Conservation (phyloP, 176 grass and related monocot genomes). For the Pontederia paniculata region DNA sequence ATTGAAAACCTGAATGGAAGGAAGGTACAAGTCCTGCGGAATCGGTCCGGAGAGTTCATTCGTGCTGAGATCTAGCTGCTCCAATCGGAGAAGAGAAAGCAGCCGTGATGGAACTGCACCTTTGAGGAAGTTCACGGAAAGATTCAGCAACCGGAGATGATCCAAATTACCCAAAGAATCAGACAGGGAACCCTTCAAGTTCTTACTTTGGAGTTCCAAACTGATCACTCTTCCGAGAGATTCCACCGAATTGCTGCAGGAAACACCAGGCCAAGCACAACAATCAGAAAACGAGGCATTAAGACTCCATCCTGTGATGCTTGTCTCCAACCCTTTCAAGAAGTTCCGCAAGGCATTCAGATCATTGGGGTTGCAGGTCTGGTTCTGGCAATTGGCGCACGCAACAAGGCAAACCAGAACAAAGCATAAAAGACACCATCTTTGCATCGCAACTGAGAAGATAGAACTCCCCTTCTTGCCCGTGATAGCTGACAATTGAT, state of each 20-base stretch:
- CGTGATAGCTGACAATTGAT: not conserved
- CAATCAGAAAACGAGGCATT: not conserved
- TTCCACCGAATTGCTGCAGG: not conserved
- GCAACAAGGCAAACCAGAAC: not conserved
- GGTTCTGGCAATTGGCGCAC: not conserved
- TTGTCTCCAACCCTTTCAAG: not conserved
- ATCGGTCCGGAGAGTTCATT: slow-evolving; percentile 4
- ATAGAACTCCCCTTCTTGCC: not conserved
- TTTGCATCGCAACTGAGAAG: not conserved
- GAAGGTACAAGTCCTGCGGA: slow-evolving; percentile 15
- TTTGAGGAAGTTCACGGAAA: slow-evolving; percentile 2
- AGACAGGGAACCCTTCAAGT: slow-evolving; percentile 13
- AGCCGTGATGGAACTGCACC: slow-evolving; percentile 1
- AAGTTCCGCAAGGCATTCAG: slow-evolving; percentile 6
- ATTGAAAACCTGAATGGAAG: slow-evolving; percentile 12
- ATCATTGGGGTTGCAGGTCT: not conserved
- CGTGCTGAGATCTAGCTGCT: slow-evolving; percentile 2
- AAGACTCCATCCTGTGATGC: slow-evolving; percentile 3
- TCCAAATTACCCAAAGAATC: not conserved
- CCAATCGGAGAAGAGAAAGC: not conserved
- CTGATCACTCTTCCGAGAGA: slow-evolving; percentile 1
- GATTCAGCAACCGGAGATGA: not conserved
- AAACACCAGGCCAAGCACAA: slow-evolving; percentile 3
- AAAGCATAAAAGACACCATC: not conserved
- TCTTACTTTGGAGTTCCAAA: slow-evolving; percentile 9